phyloP scores from a whole-genome alignment of 2,329 filamentous ascomycete species.

The Fusarium liriodendri region DNA sequence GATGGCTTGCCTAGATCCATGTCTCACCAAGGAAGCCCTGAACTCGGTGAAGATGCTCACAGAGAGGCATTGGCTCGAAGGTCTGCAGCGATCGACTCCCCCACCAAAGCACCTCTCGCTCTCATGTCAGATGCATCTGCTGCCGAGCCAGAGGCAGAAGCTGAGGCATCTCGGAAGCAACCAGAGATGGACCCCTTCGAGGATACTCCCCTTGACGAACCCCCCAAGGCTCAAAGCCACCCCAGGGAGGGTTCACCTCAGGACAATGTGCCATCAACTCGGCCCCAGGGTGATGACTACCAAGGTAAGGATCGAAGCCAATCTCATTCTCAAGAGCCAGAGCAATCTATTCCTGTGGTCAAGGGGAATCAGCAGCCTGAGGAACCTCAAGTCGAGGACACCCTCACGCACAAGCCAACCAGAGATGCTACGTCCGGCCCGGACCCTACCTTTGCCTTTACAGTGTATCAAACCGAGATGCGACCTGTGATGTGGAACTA shows the following conservation, averaged over 20 bases:
- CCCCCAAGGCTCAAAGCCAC: not conserved
- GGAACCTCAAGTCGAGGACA: not conserved
- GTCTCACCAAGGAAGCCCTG: not conserved
- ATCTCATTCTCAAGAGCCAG: not conserved
- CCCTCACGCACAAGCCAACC: not conserved
- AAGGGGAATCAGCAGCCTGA: not conserved
- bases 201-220: not conserved
- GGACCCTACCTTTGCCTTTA: conserved; percentile 8
- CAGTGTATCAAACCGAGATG: not conserved
- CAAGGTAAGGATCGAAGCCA: not conserved
- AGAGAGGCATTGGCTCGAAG: not conserved
- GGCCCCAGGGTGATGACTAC: not conserved
- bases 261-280: not conserved
- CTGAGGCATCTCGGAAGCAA: not conserved
- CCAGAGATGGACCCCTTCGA: not conserved
- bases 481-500: conserved; percentile 1
- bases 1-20: not conserved
- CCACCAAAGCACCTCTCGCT: conserved; percentile 1
- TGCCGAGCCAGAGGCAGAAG: not conserved
- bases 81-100: not conserved
- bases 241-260: not conserved
- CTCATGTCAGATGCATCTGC: not conserved
- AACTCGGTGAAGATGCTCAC: not conserved
- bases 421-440: not conserved
- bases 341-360: not conserved